Conservation (phyloP, 2,329 filamentous ascomycete genomes). For the Saccharata proteae region DNA sequence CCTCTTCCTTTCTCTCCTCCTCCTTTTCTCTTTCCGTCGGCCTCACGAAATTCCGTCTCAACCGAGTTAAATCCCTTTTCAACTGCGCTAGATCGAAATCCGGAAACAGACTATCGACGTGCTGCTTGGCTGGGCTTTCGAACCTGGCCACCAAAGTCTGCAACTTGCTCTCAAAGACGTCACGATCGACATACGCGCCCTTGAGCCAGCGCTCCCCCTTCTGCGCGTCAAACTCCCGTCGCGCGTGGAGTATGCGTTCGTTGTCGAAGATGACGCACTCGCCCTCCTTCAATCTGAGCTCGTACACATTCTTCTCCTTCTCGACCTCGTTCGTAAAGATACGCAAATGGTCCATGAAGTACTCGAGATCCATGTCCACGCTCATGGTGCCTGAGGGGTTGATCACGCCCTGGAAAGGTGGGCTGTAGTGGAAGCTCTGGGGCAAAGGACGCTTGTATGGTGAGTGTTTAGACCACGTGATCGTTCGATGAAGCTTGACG, state of each 20-base stretch:
- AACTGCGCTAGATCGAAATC: too few relatives aligned
- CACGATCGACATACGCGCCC: constrained; percentile 68
- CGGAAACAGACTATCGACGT: too few relatives aligned
- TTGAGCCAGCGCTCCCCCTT: constrained; percentile 68
- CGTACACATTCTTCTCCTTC: constrained; percentile 45
- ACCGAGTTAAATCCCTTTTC: too few relatives aligned
- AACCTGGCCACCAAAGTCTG: too few relatives aligned
- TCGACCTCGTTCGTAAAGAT: constrained; percentile 51
- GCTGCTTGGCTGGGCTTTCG: too few relatives aligned
- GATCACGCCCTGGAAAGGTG: too few relatives aligned
- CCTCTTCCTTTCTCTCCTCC: too few relatives aligned
- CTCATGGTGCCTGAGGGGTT: constrained; percentile 1
- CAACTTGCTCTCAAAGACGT: constrained; percentile 41
- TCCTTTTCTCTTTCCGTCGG: too few relatives aligned
- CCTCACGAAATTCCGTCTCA: too few relatives aligned
- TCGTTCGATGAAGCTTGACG: constrained; percentile 43
- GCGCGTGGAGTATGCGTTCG: constrained; percentile 68
- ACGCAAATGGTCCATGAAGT: constrained; percentile 38
- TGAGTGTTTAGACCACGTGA: constrained; percentile 18
- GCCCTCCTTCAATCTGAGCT: constrained; percentile 64
- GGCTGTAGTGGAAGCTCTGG: constrained; percentile 25
- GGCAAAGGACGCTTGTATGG: not conserved
- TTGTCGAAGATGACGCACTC: constrained; percentile 95
- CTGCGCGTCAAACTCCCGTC: constrained; percentile 57
- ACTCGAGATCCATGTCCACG: constrained; percentile 28